A percentile compares a stretch with the other conserved stretches of the same genome.
Evolutionary conservation across 352 stramenopile genomes (phyloP).

Genomic region (Phytopythium cucurbitacearum): DNA sequence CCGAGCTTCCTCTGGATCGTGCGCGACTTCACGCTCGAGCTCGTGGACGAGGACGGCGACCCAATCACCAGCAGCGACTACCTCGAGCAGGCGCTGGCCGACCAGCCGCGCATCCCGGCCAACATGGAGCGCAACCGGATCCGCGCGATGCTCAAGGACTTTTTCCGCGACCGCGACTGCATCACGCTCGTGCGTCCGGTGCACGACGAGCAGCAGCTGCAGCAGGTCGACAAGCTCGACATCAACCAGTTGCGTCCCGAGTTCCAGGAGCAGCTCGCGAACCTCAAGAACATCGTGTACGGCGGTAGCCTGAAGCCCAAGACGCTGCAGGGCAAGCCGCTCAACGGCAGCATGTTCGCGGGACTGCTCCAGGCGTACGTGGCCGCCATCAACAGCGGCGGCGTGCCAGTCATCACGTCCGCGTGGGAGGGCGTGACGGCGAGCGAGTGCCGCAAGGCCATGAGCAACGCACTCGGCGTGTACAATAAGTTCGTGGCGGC

Average conservation of each 20-base stretch:
- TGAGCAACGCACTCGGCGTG: conserved; percentile 43
- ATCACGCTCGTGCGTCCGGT: conserved; percentile 81
- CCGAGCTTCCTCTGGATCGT: conserved; percentile 88
- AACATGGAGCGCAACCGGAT: conserved; percentile 80
- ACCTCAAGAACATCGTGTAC: conserved; percentile 73
- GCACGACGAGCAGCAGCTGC: conserved; percentile 70
- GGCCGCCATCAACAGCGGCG: conserved; percentile 83
- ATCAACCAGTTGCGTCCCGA: conserved; percentile 69
- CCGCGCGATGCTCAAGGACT: conserved; percentile 80
- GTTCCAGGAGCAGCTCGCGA: conserved; percentile 66
- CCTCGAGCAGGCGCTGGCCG: conserved; percentile 66
- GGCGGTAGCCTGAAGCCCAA: conserved; percentile 72
- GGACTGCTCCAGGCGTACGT: conserved; percentile 81
- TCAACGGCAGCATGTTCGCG: conserved; percentile 84
- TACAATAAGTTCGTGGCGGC: conserved; percentile 63
- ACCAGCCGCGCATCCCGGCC: conserved; percentile 61
- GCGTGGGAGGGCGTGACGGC: conserved; percentile 84
- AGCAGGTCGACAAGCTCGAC: conserved; percentile 64
- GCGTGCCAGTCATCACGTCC: conserved; percentile 83
- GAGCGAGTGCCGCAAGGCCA: conserved; percentile 77
- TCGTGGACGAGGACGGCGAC: conserved; percentile 83
- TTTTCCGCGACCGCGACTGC: conserved; percentile 79
- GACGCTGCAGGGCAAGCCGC: conserved; percentile 70
- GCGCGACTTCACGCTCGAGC: conserved; percentile 83
- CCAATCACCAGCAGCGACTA: conserved; percentile 79